A percentile compares a stretch with the other conserved stretches of the same genome.
phyloP scores from a whole-genome alignment of 2,329 filamentous ascomycete genomes.

The Fusarium continuum region DNA sequence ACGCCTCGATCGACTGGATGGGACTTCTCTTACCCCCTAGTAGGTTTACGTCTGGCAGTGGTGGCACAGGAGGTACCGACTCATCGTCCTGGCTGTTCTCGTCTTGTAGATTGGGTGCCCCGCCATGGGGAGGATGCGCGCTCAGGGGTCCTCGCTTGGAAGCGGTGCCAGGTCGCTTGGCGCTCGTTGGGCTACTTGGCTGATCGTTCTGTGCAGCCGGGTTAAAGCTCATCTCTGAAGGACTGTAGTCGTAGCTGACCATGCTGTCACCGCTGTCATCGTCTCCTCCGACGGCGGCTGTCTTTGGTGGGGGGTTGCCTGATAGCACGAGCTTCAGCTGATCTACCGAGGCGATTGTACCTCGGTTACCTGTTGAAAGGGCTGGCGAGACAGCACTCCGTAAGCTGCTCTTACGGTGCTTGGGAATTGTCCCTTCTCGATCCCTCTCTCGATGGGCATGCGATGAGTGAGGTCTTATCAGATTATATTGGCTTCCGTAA shows the following conservation, averaged over 20 bases:
- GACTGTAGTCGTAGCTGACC: constrained; percentile 73
- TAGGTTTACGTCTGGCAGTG: constrained; percentile 55
- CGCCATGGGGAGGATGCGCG: constrained; percentile 53
- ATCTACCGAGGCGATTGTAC: constrained; percentile 67
- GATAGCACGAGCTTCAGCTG: constrained; percentile 70
- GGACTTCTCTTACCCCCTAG: constrained; percentile 45
- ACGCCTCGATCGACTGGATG: constrained; percentile 41
- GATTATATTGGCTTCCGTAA: constrained; percentile 59
- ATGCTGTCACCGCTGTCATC: constrained; percentile 73
- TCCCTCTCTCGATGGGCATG: constrained; percentile 49
- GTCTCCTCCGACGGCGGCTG: constrained; percentile 49
- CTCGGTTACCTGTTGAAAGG: constrained; percentile 55
- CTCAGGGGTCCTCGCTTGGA: constrained; percentile 54
- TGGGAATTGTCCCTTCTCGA: constrained; percentile 48
- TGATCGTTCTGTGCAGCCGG: constrained; percentile 47
- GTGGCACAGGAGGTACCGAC: constrained; percentile 65
- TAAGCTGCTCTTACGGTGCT: constrained; percentile 63
- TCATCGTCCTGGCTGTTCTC: constrained; percentile 48
- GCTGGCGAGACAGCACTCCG: constrained; percentile 61
- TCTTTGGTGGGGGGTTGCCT: constrained; percentile 57
- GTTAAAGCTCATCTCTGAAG: constrained; percentile 73
- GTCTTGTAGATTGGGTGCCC: constrained; percentile 42
- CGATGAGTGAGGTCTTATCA: constrained; percentile 59
- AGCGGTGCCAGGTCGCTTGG: constrained; percentile 48
- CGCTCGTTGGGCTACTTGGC: constrained; percentile 44